Conservation (phyloP, 306 rosid genomes). For the Begonia fuchsioides region DNA sequence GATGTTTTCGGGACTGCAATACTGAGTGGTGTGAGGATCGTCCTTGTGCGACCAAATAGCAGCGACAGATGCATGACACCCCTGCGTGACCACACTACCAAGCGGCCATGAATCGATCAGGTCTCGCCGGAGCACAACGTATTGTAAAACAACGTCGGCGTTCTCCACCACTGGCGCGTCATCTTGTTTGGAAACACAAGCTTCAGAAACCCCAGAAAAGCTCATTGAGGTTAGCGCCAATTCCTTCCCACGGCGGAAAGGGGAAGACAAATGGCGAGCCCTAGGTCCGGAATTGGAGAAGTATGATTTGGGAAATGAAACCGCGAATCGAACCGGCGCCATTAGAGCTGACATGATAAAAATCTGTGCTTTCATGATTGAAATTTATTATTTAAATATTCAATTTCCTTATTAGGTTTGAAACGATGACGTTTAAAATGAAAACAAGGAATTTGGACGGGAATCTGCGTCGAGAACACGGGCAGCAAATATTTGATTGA, state of each 20-base stretch:
- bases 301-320: constrained; percentile 9
- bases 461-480: too few species aligned
- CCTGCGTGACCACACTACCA: constrained; percentile 78
- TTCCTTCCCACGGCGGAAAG: constrained; percentile 14
- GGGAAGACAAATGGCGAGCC: constrained; percentile 5
- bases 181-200: constrained; percentile 8
- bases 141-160: constrained; percentile 52
- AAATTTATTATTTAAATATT: too few species aligned
- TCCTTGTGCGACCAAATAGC: constrained; percentile 64
- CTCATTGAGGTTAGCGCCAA: constrained; percentile 45
- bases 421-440: too few species aligned
- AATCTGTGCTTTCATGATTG: background rate
- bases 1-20: constrained; percentile 55
- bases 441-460: too few species aligned
- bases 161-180: constrained; percentile 10
- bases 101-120: constrained; percentile 75
- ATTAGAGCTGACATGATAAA: constrained; percentile 26
- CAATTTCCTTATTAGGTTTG: too few species aligned
- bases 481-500: too few species aligned
- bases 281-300: constrained; percentile 3
- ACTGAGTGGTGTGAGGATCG: constrained; percentile 42
- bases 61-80: constrained; percentile 81
- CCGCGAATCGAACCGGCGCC: constrained; percentile 20
- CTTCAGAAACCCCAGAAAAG: constrained; percentile 22
- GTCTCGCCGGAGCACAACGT: constrained; percentile 91